phyloP scores from a whole-genome alignment of 2,329 filamentous ascomycete species.

The Aspergillus chevalieri region DNA sequence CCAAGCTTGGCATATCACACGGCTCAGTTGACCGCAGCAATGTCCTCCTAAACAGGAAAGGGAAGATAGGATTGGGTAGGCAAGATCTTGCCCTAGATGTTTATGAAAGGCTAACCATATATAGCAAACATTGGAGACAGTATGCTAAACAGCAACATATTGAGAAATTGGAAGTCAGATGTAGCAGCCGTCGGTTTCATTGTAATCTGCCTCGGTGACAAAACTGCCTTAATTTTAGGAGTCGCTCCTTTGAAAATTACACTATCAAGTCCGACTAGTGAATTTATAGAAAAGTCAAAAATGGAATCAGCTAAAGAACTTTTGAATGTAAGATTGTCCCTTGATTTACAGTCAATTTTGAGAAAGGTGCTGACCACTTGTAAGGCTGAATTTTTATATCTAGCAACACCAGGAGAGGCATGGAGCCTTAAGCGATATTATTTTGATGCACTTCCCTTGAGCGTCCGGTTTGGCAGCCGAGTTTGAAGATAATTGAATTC shows the following conservation, averaged over 20 bases:
- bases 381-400: slow-evolving; percentile 7
- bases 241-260: not conserved
- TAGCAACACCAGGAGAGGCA: slow-evolving; percentile 5
- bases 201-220: not conserved
- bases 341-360: not conserved
- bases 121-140: not conserved
- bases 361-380: not conserved
- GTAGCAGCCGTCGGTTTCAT: not conserved
- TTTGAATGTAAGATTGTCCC: not conserved
- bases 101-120: not conserved
- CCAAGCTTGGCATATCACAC: no score
- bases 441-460: slow-evolving; percentile 5
- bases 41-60: slow-evolving; percentile 6
- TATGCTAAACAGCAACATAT: not conserved
- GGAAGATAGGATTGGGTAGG: slow-evolving; percentile 10
- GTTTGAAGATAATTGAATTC: no score
- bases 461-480: slow-evolving; percentile 4
- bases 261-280: not conserved
- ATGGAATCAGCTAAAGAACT: not conserved
- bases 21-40: slow-evolving; percentile 3
- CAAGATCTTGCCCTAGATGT: not conserved
- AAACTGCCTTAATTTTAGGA: not conserved
- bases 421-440: slow-evolving; percentile 9
- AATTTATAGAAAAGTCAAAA: not conserved
- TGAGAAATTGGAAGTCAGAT: not conserved